Percentiles rank a stretch among this genome's conserved stretches.
Conservation (phyloP, 306 rosid species). For the Quercus gilva region DNA sequence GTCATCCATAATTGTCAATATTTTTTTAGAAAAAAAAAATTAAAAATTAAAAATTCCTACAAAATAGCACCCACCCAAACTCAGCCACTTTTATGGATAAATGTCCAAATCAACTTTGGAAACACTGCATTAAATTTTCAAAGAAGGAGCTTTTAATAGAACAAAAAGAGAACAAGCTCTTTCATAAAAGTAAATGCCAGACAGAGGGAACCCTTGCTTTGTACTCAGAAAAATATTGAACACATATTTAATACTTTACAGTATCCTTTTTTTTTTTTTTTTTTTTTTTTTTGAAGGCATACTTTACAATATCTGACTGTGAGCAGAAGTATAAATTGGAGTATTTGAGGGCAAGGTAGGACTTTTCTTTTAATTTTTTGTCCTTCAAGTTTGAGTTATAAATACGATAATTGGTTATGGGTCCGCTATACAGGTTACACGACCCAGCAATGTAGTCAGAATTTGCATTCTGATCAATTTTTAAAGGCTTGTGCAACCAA, state of each 20-base stretch:
- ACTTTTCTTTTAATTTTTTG: neutral
- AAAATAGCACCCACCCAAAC: no score
- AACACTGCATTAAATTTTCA: neutral
- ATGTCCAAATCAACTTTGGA: neutral
- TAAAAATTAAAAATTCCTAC: no score
- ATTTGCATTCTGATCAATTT: no score
- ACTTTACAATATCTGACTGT: no score
- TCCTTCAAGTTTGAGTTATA: neutral
- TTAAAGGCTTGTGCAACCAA: neutral
- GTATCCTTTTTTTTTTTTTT: no score
- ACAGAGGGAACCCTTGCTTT: neutral
- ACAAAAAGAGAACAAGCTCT: neutral
- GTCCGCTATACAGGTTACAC: neutral
- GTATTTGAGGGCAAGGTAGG: neutral
- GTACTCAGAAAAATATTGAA: neutral
- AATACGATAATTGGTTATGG: constrained; percentile 3
- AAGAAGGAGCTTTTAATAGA: neutral
- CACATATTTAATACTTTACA: no score
- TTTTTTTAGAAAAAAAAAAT: no score
- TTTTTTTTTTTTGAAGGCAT: no score
- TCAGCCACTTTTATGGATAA: neutral
- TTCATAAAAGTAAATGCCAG: neutral
- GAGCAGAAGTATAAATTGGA: neutral
- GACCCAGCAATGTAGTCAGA: neutral
- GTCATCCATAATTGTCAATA: no score